A percentile compares a stretch with the other conserved stretches of the same genome.
phyloP scores from a whole-genome alignment of 2,329 filamentous ascomycete species.

The Fusarium incarnatum region DNA sequence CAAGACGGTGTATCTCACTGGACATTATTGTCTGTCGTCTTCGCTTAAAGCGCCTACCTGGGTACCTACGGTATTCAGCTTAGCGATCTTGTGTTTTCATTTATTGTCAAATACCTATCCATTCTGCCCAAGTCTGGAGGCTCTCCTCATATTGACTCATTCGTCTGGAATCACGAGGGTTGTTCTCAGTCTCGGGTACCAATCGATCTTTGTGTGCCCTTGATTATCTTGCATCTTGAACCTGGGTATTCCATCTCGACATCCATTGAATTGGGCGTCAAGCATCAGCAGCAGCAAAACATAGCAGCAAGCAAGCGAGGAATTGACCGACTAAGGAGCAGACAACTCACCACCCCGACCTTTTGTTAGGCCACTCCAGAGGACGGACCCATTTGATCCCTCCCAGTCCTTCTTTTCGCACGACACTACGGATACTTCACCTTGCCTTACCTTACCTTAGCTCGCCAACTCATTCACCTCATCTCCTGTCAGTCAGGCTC shows the following conservation, averaged over 20 bases:
- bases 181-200: slow-evolving; percentile 23
- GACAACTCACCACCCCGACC: slow-evolving; percentile 33
- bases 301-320: slow-evolving; percentile 15
- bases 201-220: slow-evolving; percentile 28
- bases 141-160: slow-evolving; percentile 18
- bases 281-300: slow-evolving; percentile 3
- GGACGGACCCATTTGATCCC: slow-evolving; percentile 19
- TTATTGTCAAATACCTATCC: background rate
- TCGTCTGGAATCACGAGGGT: slow-evolving; percentile 13
- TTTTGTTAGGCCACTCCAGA: slow-evolving; percentile 22
- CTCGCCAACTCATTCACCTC: slow-evolving; percentile 30
- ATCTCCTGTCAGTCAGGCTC: slow-evolving; percentile 5
- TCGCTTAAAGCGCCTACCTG: background rate
- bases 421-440: slow-evolving; percentile 18
- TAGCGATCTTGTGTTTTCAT: slow-evolving; percentile 15
- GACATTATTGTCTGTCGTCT: background rate
- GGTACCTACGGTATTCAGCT: background rate
- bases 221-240: slow-evolving; percentile 22
- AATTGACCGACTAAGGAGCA: slow-evolving; percentile 38
- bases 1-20: background rate
- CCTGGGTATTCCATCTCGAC: slow-evolving; percentile 17
- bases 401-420: slow-evolving; percentile 14
- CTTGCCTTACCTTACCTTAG: slow-evolving; percentile 12
- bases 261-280: slow-evolving; percentile 33
- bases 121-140: background rate